These are phyloP conservation scores for Populus nigra DNA, from an alignment of 345 rosid species.

Conservation along the genomic window DNA sequence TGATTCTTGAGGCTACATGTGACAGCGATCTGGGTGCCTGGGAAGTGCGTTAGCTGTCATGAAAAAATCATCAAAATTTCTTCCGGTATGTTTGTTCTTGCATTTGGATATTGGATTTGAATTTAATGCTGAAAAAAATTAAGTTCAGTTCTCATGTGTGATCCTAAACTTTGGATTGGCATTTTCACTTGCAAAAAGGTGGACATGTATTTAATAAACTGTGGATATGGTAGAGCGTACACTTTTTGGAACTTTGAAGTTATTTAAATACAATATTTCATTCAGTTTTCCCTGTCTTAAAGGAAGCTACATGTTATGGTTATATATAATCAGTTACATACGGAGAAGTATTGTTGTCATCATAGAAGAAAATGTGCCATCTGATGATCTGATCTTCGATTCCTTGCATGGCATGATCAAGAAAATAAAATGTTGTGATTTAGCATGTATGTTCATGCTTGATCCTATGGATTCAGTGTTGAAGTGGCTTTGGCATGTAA, in stretches of 20 bases:
- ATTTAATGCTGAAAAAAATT: neutral
- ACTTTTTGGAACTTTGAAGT: neutral
- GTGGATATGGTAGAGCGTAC: neutral
- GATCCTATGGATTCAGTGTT: neutral
- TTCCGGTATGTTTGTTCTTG: constrained; percentile 65
- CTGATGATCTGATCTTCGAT: neutral
- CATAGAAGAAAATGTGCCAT: neutral
- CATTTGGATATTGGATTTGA: neutral
- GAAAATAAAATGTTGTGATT: neutral
- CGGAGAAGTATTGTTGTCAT: neutral
- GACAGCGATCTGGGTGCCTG: constrained; percentile 92
- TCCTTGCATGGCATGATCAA: neutral
- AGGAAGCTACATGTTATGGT: neutral
- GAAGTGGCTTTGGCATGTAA: neutral
- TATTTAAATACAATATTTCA: neutral
- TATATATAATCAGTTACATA: neutral
- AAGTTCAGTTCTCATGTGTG: neutral
- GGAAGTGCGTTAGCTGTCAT: constrained; percentile 91
- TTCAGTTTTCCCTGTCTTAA: neutral
- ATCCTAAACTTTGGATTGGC: neutral
- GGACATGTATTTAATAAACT: constrained; percentile 1
- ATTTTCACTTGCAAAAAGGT: neutral
- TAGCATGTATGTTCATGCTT: neutral
- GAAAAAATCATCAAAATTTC: constrained; percentile 95
- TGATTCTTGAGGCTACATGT: constrained; percentile 21